These are phyloP conservation scores for Claviceps sp. DNA, from an alignment of 2,329 filamentous ascomycete genomes.

Conservation along the genomic window DNA sequence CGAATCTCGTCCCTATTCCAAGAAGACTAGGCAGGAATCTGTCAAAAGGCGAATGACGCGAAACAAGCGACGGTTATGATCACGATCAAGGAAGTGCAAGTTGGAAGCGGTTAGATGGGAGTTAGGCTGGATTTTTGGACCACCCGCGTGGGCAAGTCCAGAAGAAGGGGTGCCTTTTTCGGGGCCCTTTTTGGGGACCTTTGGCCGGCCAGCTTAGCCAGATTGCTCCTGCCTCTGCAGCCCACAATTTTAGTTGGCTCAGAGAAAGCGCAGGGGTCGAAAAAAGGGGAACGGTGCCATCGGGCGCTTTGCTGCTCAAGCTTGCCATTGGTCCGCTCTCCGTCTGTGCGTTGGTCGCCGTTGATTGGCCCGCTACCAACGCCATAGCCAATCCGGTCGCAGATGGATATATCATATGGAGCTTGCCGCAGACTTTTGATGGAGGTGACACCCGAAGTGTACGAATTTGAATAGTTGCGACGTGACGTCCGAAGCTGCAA, in stretches of 20 bases:
- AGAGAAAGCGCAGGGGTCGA: constrained; percentile 24
- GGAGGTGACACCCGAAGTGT: constrained; percentile 4
- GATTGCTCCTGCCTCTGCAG: constrained; percentile 22
- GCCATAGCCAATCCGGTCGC: neutral
- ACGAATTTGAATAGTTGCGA: constrained; percentile 9
- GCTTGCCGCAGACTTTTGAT: constrained; percentile 18
- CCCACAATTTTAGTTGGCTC: constrained; percentile 34
- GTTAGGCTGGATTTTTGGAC: constrained; percentile 5
- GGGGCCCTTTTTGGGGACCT: constrained; percentile 12
- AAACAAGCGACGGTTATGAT: constrained; percentile 5
- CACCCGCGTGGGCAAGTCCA: constrained; percentile 2
- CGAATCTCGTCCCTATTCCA: constrained; percentile 16
- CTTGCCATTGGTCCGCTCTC: constrained; percentile 16
- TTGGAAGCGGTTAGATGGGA: constrained; percentile 1
- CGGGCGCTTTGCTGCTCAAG: constrained; percentile 12
- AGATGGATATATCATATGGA: constrained; percentile 10
- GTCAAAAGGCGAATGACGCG: constrained; percentile 13
- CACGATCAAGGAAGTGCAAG: constrained; percentile 3
- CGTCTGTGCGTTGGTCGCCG: constrained; percentile 14
- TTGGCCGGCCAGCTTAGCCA: constrained; percentile 7
- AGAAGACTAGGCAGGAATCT: constrained; percentile 17
- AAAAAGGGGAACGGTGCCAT: constrained; percentile 29
- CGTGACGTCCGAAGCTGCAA: neutral
- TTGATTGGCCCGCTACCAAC: constrained; percentile 17
- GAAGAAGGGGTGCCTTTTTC: constrained; percentile 24